Evolutionary conservation across 306 rosid species (phyloP).

Genomic region (Gleditsia sinensis): DNA sequence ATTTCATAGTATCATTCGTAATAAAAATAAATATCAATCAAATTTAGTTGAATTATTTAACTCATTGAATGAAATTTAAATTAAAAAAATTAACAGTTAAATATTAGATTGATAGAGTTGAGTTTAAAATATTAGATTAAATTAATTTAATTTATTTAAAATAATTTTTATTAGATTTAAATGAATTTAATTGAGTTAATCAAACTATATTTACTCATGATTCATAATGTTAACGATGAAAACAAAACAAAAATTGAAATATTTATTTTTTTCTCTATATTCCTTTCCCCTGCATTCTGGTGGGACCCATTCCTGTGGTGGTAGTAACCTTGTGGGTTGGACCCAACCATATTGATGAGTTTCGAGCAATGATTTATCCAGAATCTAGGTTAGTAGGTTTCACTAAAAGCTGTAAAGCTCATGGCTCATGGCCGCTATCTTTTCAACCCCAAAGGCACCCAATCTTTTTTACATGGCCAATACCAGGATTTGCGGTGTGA

Average conservation of each 20-base stretch:
- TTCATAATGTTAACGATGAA: neutral
- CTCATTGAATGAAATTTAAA: no score
- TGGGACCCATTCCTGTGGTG: slow-evolving; percentile 16
- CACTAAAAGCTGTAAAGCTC: neutral
- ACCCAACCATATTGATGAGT: neutral
- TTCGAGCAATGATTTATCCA: neutral
- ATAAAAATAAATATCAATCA: no score
- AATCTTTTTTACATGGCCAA: neutral
- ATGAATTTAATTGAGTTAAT: no score
- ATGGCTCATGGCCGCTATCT: neutral
- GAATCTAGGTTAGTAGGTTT: slow-evolving; percentile 13
- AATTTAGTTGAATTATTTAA: no score
- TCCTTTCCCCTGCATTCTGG: neutral
- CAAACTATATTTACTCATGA: neutral
- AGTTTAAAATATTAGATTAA: no score
- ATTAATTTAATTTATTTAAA: no score
- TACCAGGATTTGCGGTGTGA: no score
- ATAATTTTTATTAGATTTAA: no score
- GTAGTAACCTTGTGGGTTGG: neutral
- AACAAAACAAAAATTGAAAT: neutral
- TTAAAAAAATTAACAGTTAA: no score
- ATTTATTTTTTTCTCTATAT: neutral
- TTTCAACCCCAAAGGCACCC: neutral
- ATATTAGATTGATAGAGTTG: no score
- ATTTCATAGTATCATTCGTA: no score